phyloP scores from a whole-genome alignment of 2,329 filamentous ascomycete genomes.

The Waltergamsia citrina region DNA sequence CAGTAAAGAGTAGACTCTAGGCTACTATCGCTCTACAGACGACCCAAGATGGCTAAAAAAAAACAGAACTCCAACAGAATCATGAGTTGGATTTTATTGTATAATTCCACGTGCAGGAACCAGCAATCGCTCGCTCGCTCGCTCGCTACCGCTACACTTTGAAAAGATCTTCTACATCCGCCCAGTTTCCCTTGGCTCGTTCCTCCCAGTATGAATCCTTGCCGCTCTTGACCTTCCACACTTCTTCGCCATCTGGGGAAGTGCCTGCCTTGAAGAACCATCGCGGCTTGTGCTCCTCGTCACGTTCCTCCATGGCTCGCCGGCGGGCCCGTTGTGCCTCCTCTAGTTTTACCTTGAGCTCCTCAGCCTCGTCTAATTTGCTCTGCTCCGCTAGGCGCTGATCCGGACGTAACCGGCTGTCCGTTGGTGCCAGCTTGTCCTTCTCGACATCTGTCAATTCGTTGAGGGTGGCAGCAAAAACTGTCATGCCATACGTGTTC shows the following conservation, averaged over 20 bases:
- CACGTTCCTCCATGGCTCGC: slow-evolving; percentile 64
- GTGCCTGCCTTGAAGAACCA: slow-evolving; percentile 77
- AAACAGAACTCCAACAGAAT: too few species aligned
- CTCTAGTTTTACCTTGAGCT: slow-evolving; percentile 72
- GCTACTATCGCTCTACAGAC: neutral
- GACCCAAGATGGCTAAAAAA: neutral
- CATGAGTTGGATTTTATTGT: neutral
- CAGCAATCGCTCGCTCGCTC: neutral
- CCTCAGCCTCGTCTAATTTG: slow-evolving; percentile 74
- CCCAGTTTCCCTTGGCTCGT: slow-evolving; percentile 60
- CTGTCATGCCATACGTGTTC: slow-evolving; percentile 79
- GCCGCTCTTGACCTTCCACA: slow-evolving; percentile 68
- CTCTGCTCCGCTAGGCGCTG: slow-evolving; percentile 79
- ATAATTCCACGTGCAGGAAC: neutral
- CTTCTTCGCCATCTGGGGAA: slow-evolving; percentile 50
- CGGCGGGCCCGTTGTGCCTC: slow-evolving; percentile 73
- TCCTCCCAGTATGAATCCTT: slow-evolving; percentile 94
- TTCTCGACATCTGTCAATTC: slow-evolving; percentile 77
- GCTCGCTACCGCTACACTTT: slow-evolving; percentile 7
- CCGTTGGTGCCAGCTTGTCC: slow-evolving; percentile 66
- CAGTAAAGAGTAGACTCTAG: too few species aligned
- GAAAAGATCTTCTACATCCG: slow-evolving; percentile 43
- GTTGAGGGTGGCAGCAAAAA: slow-evolving; percentile 79
- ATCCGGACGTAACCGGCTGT: slow-evolving; percentile 76
- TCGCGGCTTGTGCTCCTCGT: slow-evolving; percentile 61